Base-by-base conservation (phyloP, 805 yeast genomes). In the Candida adriatica region DNA sequence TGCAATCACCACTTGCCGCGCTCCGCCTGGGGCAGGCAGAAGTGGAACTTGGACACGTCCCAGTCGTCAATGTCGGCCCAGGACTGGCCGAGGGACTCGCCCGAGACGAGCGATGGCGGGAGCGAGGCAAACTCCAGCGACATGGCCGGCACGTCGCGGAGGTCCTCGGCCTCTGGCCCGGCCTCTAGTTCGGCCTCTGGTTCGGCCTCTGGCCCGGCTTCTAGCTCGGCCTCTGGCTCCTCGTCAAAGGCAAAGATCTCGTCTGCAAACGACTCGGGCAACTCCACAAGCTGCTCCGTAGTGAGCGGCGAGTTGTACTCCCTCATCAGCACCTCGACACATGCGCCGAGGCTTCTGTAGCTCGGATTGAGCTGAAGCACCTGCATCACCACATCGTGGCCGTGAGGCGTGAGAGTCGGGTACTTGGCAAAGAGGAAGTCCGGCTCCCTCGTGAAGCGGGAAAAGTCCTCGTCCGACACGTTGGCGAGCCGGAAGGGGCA, bases 401-500 rank as follows among this genome's bases (percentile, higher is more conserved):
- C 69, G 44, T 80, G 90, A 29, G 68, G 68, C 24, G 85, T 71
- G 71, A 84, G 69, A 8, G 79, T 63, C 22, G 90, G 84, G 56
- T 80, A 84, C 37, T 81, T 73, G 53, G 80, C 87, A 53, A 78
- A 80, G 25, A 84, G 60, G 3, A 79, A 70, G 49, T 78, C 86
- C 28, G 90, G 66, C 45, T 76, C 71, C 20, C 73, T 65, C 11
- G 78, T 74, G 60, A 77, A 84, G 50, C 76, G 79, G 38, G 73
- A 51, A 54, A 80, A 84, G 42, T 79, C 56, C 35, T 73, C 73
- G 58, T 85, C 94, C 18, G 73, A 65, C 33, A 70, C 67, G 16
- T 87, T 86, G n/a, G 81, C 76, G 24, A 54, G 41, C 44, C 71
- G 75, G 62, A 86, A 87, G 4, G 96, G 96, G 53, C 83, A 79